These are phyloP conservation scores for Monosporascus sp. DNA, from an alignment of 2,329 filamentous ascomycete species.

Conservation along the genomic window DNA sequence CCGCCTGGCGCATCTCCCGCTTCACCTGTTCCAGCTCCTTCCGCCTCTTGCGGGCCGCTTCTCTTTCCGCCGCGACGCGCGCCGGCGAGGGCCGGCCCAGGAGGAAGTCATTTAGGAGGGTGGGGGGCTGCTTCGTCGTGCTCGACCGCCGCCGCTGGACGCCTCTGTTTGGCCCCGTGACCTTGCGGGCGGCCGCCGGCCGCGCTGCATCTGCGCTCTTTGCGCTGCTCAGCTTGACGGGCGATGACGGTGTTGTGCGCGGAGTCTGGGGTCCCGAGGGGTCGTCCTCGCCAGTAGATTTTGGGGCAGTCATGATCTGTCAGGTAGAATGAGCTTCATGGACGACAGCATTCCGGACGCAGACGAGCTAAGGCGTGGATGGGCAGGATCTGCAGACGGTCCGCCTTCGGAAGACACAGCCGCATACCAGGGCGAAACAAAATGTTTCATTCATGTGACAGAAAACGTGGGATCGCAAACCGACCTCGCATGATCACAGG, in stretches of 20 bases:
- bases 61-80: slow-evolving; percentile 43
- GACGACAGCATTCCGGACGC: slow-evolving; percentile 13
- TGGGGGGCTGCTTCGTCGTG: slow-evolving; percentile 21
- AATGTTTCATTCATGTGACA: neutral
- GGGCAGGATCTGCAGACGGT: slow-evolving; percentile 7
- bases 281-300: slow-evolving; percentile 24
- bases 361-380: slow-evolving; percentile 5
- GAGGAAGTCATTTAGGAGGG: slow-evolving; percentile 25
- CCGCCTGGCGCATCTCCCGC: slow-evolving; percentile 52
- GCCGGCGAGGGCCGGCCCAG: slow-evolving; percentile 37
- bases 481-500: neutral
- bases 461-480: neutral
- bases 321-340: slow-evolving; percentile 8
- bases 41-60: slow-evolving; percentile 39
- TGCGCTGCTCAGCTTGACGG: slow-evolving; percentile 12
- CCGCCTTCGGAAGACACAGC: slow-evolving; percentile 4
- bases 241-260: slow-evolving; percentile 5
- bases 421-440: slow-evolving; percentile 9
- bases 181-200: slow-evolving; percentile 5
- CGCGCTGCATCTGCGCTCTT: slow-evolving; percentile 10
- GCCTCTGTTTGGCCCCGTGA: slow-evolving; percentile 11
- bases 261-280: slow-evolving; percentile 19
- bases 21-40: slow-evolving; percentile 56
- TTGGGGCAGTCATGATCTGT: slow-evolving; percentile 26
- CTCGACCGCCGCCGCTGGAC: slow-evolving; percentile 20